A percentile compares a stretch with the other conserved stretches of the same genome.
Evolutionary conservation across 768 basidiomycete species (phyloP).

Genomic region (Tylopilus sp.): DNA sequence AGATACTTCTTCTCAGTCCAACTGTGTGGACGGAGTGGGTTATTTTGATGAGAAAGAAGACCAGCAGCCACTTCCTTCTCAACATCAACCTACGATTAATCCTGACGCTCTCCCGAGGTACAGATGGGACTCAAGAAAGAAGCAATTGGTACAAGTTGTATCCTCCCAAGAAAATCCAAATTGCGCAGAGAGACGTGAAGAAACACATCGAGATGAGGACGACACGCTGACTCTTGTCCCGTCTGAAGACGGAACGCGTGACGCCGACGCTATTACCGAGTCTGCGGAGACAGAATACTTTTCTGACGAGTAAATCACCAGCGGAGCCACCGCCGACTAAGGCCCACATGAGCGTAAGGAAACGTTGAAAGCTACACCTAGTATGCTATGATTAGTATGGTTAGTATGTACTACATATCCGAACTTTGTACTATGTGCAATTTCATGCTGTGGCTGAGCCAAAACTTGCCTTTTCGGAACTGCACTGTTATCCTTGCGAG

Average conservation of each 20-base stretch:
- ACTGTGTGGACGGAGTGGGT: too few species aligned
- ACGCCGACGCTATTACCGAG: neutral
- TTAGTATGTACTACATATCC: too few species aligned
- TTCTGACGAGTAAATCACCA: neutral
- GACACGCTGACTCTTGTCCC: conserved; percentile 13
- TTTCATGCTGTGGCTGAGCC: neutral
- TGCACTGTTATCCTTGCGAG: neutral
- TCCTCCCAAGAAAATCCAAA: neutral
- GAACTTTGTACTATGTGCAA: too few species aligned
- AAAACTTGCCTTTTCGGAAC: conserved; percentile 1
- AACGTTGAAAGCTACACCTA: too few species aligned
- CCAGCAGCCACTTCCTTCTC: neutral
- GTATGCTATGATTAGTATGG: too few species aligned
- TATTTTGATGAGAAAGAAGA: neutral
- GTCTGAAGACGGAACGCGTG: conserved; percentile 12
- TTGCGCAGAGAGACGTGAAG: neutral
- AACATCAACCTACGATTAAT: neutral
- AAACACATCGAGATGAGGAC: conserved; percentile 6
- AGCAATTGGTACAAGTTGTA: neutral
- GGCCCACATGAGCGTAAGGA: neutral
- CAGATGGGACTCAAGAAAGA: conserved; percentile 6
- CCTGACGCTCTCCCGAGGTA: conserved; percentile 2
- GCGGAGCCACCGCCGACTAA: neutral
- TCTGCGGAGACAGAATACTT: neutral
- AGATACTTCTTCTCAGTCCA: neutral